Evolutionary conservation across 768 basidiomycete genomes (phyloP).

Genomic region (Suillus clintonianus): DNA sequence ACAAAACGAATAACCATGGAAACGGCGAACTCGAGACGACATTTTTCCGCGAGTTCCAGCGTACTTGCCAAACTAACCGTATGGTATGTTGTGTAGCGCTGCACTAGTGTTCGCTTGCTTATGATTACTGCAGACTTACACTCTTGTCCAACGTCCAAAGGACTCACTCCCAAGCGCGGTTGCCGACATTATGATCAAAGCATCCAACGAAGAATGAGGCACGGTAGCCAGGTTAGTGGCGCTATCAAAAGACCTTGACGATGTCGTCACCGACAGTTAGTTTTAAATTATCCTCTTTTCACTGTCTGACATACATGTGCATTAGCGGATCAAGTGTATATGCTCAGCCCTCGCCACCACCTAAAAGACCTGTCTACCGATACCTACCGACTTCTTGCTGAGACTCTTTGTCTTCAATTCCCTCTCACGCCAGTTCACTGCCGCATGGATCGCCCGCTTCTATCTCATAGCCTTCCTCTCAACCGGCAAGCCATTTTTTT

Average conservation of each 20-base stretch:
- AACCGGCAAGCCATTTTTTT: neutral
- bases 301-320: neutral
- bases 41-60: slow-evolving; percentile 30
- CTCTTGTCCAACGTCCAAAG: neutral
- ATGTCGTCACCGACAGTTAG: slow-evolving; percentile 21
- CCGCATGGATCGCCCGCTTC: neutral
- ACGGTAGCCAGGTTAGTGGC: slow-evolving; percentile 16
- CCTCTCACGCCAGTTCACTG: slow-evolving; percentile 1
- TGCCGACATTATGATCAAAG: slow-evolving; percentile 10
- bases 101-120: too few species aligned
- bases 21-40: slow-evolving; percentile 34
- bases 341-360: slow-evolving; percentile 3
- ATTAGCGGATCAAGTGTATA: slow-evolving; percentile 1
- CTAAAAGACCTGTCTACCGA: neutral
- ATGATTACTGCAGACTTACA: neutral
- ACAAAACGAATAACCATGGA: slow-evolving; percentile 34
- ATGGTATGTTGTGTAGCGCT: slow-evolving; percentile 42
- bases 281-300: neutral
- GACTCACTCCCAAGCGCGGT: neutral
- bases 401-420: neutral
- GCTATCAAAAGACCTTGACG: slow-evolving; percentile 23
- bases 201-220: slow-evolving; percentile 24
- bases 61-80: slow-evolving; percentile 75
- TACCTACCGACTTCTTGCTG: neutral
- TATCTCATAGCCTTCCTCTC: neutral